A percentile compares a stretch with the other conserved stretches of the same genome.
phyloP scores from a whole-genome alignment of 2,329 filamentous ascomycete genomes.

The Penicillium sp. region DNA sequence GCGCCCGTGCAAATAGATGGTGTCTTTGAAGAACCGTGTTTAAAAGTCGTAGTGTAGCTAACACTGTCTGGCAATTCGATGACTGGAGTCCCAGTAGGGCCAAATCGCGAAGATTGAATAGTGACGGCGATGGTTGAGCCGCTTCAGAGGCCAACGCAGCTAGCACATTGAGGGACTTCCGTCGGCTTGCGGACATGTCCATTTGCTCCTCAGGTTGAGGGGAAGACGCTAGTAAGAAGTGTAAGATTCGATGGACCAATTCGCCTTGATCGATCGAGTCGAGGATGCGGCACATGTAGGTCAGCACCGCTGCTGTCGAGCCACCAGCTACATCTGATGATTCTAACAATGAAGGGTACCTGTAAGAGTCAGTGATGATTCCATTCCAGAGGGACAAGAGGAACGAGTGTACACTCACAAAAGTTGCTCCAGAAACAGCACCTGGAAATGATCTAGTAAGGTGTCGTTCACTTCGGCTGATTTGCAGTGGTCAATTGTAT shows the following conservation, averaged over 20 bases:
- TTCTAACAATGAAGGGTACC: slow-evolving; percentile 91
- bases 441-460: slow-evolving; percentile 92
- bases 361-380: slow-evolving; percentile 35
- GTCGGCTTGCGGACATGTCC: slow-evolving; percentile 59
- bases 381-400: not conserved
- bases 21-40: slow-evolving; percentile 84
- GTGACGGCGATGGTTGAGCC: slow-evolving; percentile 73
- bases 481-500: slow-evolving; percentile 91
- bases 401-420: slow-evolving; percentile 56
- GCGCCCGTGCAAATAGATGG: slow-evolving; percentile 72
- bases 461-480: slow-evolving; percentile 91
- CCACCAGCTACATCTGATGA: slow-evolving; percentile 96
- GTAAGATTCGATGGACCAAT: slow-evolving; percentile 88
- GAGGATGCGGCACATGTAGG: slow-evolving; percentile 85
- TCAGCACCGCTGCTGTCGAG: slow-evolving; percentile 92
- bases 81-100: slow-evolving; percentile 82
- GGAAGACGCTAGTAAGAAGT: slow-evolving; percentile 83
- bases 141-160: slow-evolving; percentile 73
- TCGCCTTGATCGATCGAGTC: slow-evolving; percentile 91
- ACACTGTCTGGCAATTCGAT: slow-evolving; percentile 80
- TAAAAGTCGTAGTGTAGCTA: slow-evolving; percentile 82
- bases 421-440: slow-evolving; percentile 91
- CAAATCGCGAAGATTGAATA: slow-evolving; percentile 92
- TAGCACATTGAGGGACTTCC: slow-evolving; percentile 85
- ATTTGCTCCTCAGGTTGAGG: slow-evolving; percentile 58